Evolutionary conservation across 1,284 basidiomycete species (phyloP).

Genomic region (Athelia psychrophila): DNA sequence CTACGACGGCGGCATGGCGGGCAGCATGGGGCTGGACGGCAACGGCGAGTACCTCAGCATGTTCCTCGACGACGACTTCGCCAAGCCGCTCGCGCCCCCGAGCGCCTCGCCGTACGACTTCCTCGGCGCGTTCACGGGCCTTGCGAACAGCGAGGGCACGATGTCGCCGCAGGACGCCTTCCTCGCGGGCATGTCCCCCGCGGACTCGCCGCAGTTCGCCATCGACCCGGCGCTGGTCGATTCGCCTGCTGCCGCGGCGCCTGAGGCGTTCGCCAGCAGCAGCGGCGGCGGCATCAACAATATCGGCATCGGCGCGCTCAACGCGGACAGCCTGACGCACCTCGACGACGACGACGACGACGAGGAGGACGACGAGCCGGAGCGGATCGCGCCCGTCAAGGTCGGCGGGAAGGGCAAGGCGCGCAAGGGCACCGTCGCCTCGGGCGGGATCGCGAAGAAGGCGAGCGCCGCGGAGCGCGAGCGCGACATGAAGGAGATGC

Average conservation of each 20-base stretch:
- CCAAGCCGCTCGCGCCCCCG: conserved; percentile 26
- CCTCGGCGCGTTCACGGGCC: conserved; percentile 21
- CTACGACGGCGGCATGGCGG: conserved; percentile 19
- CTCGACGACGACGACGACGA: conserved; percentile 17
- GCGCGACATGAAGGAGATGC: conserved; percentile 4
- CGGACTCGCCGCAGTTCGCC: conserved; percentile 26
- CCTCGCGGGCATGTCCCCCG: conserved; percentile 21
- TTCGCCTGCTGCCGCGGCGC: too few relatives aligned
- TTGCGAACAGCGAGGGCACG: conserved; percentile 10
- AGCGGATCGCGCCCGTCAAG: conserved; percentile 43
- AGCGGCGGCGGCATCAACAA: too few relatives aligned
- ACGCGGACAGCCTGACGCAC: too few relatives aligned
- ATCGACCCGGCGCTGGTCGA: conserved; percentile 52
- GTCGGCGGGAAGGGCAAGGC: conserved; percentile 60
- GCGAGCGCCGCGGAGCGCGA: conserved; percentile 27
- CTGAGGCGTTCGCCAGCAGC: too few relatives aligned
- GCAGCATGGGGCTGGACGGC: conserved; percentile 10
- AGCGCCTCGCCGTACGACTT: conserved; percentile 38
- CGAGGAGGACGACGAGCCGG: conserved; percentile 14
- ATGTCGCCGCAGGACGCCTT: conserved; percentile 13
- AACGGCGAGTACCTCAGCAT: conserved; percentile 33
- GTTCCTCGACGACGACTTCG: conserved; percentile 41
- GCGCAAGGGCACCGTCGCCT: conserved; percentile 67
- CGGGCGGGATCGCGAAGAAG: conserved; percentile 71
- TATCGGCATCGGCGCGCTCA: too few relatives aligned